Base-by-base conservation (phyloP, 139 green algal genomes). In the Picochlorum costavermella region DNA sequence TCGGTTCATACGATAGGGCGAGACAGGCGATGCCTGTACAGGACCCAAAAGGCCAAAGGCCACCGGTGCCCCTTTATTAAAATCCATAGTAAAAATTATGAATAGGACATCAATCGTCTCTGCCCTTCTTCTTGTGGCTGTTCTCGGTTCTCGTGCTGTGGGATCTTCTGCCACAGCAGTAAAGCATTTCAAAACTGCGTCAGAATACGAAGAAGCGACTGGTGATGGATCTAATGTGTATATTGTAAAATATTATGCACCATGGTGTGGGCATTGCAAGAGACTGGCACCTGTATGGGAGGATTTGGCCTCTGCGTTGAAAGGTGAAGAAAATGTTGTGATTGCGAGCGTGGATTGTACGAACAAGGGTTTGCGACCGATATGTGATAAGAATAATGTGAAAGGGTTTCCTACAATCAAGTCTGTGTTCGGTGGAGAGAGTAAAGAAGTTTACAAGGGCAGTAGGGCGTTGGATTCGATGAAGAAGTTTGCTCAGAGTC, bases 331-430 rank as follows among this genome's bases (percentile, higher is more conserved):
- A n/a, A 4, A 61, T n/a, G 64, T 68, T 12, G 43, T 10, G 8
- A 64, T 78, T 28, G 60, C 60, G 16, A 45, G 16, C 12, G 71
- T 78, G 23, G 71, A 78, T 40, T 78, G 71, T 51, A 78, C 71
- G 16, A 33, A 65, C 37, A 17, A 78, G 20, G 33, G 33, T 40
- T 40, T 40, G 33, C 55, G 60, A 49, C 50, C 46, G 3, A 14
- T 78, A 6, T 78, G 71, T 60, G 67, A 50, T 30, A 66, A 69
- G n/a, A 51, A 50, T 36, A 60, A 58, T 57, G 64, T 76, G 31
- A 26, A 51, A 14, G 70, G 70, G 12, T 76, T 68, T 44, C 70
- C 70, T 23, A 76, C 70, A 14, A 56, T 76, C 23, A 71, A 67
- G 26, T 30, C 70, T 29, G 72, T 49, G 45, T 58, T 73, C 5